phyloP scores from a whole-genome alignment of 257 asterid species.

The Rehmannia glutinosa region DNA sequence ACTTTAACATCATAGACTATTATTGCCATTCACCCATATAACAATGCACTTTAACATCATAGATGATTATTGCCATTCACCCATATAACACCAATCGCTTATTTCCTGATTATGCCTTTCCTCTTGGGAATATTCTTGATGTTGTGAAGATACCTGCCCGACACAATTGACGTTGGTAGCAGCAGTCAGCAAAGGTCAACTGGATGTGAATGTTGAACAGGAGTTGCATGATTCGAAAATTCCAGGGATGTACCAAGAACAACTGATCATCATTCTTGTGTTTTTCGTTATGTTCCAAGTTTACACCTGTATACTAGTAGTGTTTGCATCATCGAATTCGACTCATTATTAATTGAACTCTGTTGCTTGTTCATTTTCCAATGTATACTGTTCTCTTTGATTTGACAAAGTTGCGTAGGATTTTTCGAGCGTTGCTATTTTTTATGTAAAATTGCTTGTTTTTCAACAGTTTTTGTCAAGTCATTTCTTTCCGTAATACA shows the following conservation, averaged over 20 bases:
- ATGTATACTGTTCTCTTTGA: slow-evolving; percentile 2
- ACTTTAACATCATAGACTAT: no score
- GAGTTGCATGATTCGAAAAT: background rate
- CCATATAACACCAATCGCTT: background rate
- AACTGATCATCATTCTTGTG: slow-evolving; percentile 9
- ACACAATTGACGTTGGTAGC: slow-evolving; percentile 51
- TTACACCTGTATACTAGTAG: slow-evolving; percentile 12
- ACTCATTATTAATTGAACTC: slow-evolving; percentile 7
- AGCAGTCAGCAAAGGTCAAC: slow-evolving; percentile 50
- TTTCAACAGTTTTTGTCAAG: background rate
- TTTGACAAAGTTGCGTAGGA: slow-evolving; percentile 1
- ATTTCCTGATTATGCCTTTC: background rate
- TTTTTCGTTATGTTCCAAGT: background rate
- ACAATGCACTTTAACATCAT: background rate
- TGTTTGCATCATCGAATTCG: slow-evolving; percentile 6
- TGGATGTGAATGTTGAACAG: slow-evolving; percentile 56
- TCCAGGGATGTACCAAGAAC: background rate
- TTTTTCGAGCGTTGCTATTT: slow-evolving; percentile 5
- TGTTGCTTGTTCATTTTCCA: background rate
- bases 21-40: no score
- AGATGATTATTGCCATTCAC: background rate
- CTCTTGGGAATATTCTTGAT: slow-evolving; percentile 10
- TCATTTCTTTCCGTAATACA: background rate
- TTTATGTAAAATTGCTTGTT: slow-evolving; percentile 7
- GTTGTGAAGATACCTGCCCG: slow-evolving; percentile 49